Base-by-base conservation (phyloP, 345 rosid genomes). In the Raphanus raphanistrum region DNA sequence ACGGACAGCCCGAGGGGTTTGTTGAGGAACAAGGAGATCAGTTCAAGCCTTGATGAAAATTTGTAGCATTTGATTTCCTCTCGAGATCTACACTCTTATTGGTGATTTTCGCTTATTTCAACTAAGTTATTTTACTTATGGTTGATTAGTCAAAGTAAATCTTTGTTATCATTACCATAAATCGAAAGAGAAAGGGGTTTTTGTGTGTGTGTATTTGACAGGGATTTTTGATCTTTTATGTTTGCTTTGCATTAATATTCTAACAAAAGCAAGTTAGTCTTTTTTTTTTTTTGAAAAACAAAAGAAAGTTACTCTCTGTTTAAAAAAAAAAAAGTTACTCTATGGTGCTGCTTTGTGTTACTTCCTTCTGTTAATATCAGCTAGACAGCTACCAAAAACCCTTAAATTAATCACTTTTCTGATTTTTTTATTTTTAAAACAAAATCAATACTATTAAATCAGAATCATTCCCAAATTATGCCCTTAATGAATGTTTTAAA, bases 131-230 rank as follows among this genome's bases (percentile, higher is more conserved):
- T 31, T 78, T 78, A 77, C 67, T 66, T 65, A 26, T 78, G 62
- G 54, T 78, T 78, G 62, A 66, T 72, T 78, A 72, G 81, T 78
- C 76, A 78, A 78, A 78, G 2, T 31, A 16, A 43, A 77, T 78
- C 72, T 65, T n/a, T 67, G 45, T 78, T 73, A 66, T 72, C 73
- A 78, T 78, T 27, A 61, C 57, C 67, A 72, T 52, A 55, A 32
- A n/a, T 66, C 17, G 28, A 74, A 73, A 68, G 75, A 21, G 16
- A 5, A 31, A 8, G 16, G 29, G 48, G 12, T 17, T 17, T 7
- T 54, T 45, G 71, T 29, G 13, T 48, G 52, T 48, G 52, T 41
- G 12, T 4, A 59, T 70, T 13, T 35, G 59, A 28, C 28, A 33
- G 55, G 76, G 54, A 16, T 13, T 45, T 45, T 45, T 45, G 6